These are phyloP conservation scores for Atkinsonella hypoxylon DNA, from an alignment of 2,329 filamentous ascomycete species.

Conservation along the genomic window DNA sequence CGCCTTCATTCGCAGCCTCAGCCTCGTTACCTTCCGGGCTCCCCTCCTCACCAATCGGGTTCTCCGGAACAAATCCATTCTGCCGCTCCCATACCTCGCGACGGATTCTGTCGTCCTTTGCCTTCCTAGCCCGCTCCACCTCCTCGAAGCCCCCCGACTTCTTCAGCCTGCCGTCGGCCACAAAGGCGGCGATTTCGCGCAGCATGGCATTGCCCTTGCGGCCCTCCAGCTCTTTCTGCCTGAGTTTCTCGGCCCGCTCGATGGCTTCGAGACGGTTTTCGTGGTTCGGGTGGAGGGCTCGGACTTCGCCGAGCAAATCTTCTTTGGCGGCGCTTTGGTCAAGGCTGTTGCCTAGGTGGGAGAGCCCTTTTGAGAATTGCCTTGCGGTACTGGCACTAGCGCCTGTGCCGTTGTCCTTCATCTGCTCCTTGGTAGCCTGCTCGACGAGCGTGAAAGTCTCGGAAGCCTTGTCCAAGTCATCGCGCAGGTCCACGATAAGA, in stretches of 20 bases:
- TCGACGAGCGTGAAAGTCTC: constrained; percentile 93
- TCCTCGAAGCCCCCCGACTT: constrained; percentile 95
- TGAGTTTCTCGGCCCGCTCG: constrained; percentile 84
- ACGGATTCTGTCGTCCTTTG: constrained; percentile 77
- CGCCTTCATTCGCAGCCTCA: constrained; percentile 1
- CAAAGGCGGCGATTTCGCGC: constrained; percentile 74
- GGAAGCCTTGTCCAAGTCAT: constrained; percentile 88
- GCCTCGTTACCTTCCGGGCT: constrained; percentile 5
- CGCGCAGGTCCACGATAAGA: constrained; percentile 78
- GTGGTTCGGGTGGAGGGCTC: constrained; percentile 88
- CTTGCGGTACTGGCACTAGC: constrained; percentile 38
- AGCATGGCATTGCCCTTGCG: constrained; percentile 66
- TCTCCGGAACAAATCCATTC: constrained; percentile 42
- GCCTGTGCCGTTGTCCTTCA: constrained; percentile 56
- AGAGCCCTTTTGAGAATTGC: constrained; percentile 43
- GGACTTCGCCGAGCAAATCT: constrained; percentile 81
- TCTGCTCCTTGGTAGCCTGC: constrained; percentile 95
- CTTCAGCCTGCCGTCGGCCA: constrained; percentile 83
- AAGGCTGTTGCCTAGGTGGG: constrained; percentile 37
- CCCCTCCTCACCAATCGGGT: constrained; percentile 28
- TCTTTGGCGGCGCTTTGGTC: constrained; percentile 82
- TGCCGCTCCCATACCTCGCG: constrained; percentile 64
- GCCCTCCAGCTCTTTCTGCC: constrained; percentile 76
- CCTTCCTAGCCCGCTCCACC: constrained; percentile 69
- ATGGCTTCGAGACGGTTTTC: constrained; percentile 89